These are phyloP conservation scores for Stephanodiscus triporus DNA, from an alignment of 108 stramenopile genomes.

Conservation along the genomic window DNA sequence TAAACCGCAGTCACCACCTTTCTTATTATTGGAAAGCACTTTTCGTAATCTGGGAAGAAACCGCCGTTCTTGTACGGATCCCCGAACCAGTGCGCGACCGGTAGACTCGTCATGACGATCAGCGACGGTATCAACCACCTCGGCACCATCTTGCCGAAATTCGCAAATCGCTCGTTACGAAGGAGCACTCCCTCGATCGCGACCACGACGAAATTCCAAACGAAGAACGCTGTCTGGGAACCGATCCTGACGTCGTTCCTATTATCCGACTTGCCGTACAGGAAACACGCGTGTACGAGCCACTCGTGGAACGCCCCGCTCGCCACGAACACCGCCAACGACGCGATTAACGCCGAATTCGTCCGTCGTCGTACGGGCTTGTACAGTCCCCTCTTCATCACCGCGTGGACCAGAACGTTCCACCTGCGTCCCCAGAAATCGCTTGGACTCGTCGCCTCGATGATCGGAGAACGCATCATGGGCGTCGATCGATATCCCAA, in stretches of 20 bases:
- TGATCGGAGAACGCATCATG: conserved; percentile 44
- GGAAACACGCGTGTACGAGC: conserved; percentile 41
- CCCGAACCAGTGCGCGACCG: conserved; percentile 67
- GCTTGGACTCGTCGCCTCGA: conserved; percentile 51
- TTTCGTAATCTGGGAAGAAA: conserved; percentile 42
- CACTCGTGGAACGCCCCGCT: conserved; percentile 81
- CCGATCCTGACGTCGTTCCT: conserved; percentile 41
- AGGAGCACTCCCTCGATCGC: conserved; percentile 47
- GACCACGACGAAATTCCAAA: conserved; percentile 69
- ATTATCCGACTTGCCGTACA: conserved; percentile 8
- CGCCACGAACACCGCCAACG: conserved; percentile 63
- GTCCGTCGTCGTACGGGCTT: conserved; percentile 55
- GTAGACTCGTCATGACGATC: conserved; percentile 53
- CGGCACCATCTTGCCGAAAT: conserved; percentile 43
- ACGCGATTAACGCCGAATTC: conserved; percentile 32
- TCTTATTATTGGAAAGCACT: conserved; percentile 12
- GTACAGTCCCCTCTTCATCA: conserved; percentile 73
- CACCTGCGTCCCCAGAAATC: conserved; percentile 82
- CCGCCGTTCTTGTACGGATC: conserved; percentile 37
- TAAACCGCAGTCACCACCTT: not conserved
- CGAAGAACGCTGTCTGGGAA: conserved; percentile 59
- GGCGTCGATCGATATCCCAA: conserved; percentile 20
- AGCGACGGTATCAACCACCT: conserved; percentile 40
- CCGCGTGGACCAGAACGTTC: conserved; percentile 69
- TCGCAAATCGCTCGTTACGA: conserved; percentile 10